Evolutionary conservation across 176 grass and related monocot species (phyloP).

Genomic region (Musa itinerans): DNA sequence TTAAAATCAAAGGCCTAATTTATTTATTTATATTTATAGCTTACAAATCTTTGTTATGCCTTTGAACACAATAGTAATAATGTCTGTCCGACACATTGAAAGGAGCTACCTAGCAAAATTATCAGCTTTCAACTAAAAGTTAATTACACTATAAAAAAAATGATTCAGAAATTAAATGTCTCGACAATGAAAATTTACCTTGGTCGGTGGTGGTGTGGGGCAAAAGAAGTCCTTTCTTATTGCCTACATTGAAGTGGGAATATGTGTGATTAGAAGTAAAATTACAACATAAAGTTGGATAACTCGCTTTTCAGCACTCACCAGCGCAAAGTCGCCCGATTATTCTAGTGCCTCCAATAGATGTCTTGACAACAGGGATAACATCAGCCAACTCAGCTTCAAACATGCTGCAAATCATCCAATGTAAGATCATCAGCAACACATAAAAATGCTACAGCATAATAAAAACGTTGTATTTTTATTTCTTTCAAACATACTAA

Average conservation of each 20-base stretch:
- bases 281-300: neutral
- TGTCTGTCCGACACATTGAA: too few relatives aligned
- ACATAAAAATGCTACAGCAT: neutral
- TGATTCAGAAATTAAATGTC: neutral
- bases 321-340: constrained; percentile 82
- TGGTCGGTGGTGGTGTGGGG: constrained; percentile 96
- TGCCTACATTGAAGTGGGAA: constrained; percentile 42
- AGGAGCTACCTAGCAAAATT: too few relatives aligned
- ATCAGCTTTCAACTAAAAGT: too few relatives aligned
- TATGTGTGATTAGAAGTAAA: neutral
- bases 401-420: constrained; percentile 49
- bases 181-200: constrained; percentile 26
- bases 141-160: neutral
- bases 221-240: constrained; percentile 98
- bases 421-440: constrained; percentile 1
- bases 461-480: neutral
- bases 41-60: too few relatives aligned
- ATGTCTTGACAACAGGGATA: constrained; percentile 94
- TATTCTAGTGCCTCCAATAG: constrained; percentile 83
- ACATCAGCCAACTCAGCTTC: constrained; percentile 72
- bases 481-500: constrained; percentile 7
- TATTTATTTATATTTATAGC: too few relatives aligned
- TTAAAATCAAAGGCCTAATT: too few relatives aligned
- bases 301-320: constrained; percentile 19
- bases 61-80: too few relatives aligned